phyloP scores from a whole-genome alignment of 495 filamentous ascomycete genomes.

The Aspergillus panamensis region DNA sequence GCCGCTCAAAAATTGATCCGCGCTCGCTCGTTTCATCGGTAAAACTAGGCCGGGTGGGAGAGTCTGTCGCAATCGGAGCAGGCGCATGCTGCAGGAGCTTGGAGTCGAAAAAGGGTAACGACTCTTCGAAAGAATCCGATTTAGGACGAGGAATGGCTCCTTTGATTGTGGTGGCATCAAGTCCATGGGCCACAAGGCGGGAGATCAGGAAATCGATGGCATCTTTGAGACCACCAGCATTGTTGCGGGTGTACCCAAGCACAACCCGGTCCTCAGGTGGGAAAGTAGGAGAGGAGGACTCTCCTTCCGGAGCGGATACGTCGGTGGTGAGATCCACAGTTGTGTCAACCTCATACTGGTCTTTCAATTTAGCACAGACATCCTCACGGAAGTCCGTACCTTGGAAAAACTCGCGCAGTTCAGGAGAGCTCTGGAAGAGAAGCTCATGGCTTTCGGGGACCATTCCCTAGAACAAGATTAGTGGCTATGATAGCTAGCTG shows the following conservation, averaged over 20 bases:
- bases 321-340: slow-evolving; percentile 55
- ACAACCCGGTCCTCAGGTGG: slow-evolving; percentile 52
- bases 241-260: slow-evolving; percentile 89
- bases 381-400: slow-evolving; percentile 73
- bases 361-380: slow-evolving; percentile 76
- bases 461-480: slow-evolving; percentile 61
- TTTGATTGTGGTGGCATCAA: slow-evolving; percentile 82
- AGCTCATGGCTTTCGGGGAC: slow-evolving; percentile 94
- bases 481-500: slow-evolving; percentile 24
- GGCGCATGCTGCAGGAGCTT: slow-evolving; percentile 92
- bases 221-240: slow-evolving; percentile 90
- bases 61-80: slow-evolving; percentile 72
- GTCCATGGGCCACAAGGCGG: slow-evolving; percentile 74
- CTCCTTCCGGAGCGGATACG: slow-evolving; percentile 30
- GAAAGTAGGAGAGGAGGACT: slow-evolving; percentile 34
- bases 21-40: slow-evolving; percentile 73
- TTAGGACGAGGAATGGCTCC: slow-evolving; percentile 93
- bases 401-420: slow-evolving; percentile 73
- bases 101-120: slow-evolving; percentile 91
- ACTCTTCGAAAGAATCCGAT: slow-evolving; percentile 97
- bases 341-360: slow-evolving; percentile 86
- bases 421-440: slow-evolving; percentile 67
- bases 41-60: slow-evolving; percentile 76
- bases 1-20: slow-evolving; percentile 78
- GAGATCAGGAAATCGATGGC: slow-evolving; percentile 91